Evolutionary conservation across 169 alveolate genomes (phyloP), one percentile per base, ranked within the genome.

Genomic region (Blepharisma undulans): DNA sequence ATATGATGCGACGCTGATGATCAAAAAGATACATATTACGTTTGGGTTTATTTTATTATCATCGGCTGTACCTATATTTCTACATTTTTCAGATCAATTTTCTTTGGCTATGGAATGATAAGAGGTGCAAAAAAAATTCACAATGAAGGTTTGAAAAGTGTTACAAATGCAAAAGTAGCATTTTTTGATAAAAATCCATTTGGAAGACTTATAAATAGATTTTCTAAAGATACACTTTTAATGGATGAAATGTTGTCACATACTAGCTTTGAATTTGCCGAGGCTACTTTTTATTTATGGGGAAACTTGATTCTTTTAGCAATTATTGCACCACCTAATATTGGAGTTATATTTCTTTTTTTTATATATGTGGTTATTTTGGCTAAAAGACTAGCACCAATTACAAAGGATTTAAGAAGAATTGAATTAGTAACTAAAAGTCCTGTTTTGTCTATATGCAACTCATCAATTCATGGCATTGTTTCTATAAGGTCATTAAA

Each of bases 151-250:
- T 10, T 84, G 14, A 19, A 33, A 12, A n/a, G 84, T 10, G 21
- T 84, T 19, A 84, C 82, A 14, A 10, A 59, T 59, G 25, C 90
- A 12, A 18, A n/a, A 18, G 27, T 10, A 19, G 48, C 14, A 18
- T 84, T 19, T 91, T 96, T 94, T 89, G 99, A 97, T 86, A 93
- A 94, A 7, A 95, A 97, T 27, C 98, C 99, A 29, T 94, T 92
- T 59, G 99, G 99, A 25, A 92, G 94, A 81, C 94, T 96, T 10
- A 76, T 96, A 32, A 96, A 92, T 82, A 90, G 97, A 72, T 92
- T 95, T 60, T 92, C 97, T 0, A 96, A 93, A 34, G 98, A 97
- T 91, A 74, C 94, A 16, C 61, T 89, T 2, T 76, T 91, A n/a
- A 61, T 91, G 25, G 95, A 92, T 32, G 94, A 92, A 32, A 66